Base-by-base conservation (phyloP, 2,329 filamentous ascomycete species). In the Dactylellina haptotyla region DNA sequence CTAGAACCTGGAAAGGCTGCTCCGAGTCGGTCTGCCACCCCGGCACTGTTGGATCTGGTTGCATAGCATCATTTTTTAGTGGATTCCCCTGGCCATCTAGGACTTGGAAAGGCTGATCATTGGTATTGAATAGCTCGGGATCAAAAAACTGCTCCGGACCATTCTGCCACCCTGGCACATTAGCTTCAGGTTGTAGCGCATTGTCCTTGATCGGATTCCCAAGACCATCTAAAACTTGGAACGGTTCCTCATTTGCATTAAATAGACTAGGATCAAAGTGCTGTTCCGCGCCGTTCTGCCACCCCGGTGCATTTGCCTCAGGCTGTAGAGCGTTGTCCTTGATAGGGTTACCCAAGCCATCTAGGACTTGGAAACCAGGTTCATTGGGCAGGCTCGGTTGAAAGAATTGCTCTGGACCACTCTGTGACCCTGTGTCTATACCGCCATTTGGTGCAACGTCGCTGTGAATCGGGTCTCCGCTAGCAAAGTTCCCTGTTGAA, bases 11-110 rank as follows among this genome's bases (percentile, higher is more conserved):
- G 12, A 46, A 4, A 6, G 16, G 16, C 12, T 50, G 23, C 14
- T 8, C 46, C n/a, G 46, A 25, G 8, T 4, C 39, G 50, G 23
- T 58, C 18, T 10, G 16, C 4, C 10, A 58, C 26, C n/a, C n/a
- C n/a, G n/a, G n/a, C n/a, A n/a, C n/a, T n/a, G n/a, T n/a, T n/a
- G n/a, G n/a, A n/a, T n/a, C n/a, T n/a, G n/a, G n/a, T 53, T 53
- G 48, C n/a, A 3, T 26, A 9, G 25, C 9, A 23, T 20, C 20
- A 25, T 25, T 30, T 26, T n/a, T n/a, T n/a, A 64, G 34, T 12
- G 48, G 48, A 32, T 64, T 64, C 16, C 48, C 48, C 3, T 25
- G 34, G 6, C 46, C 59, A 18, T 64, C 48, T 4, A 54, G 18
- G 9, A 54, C 20, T 18, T 53, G 34, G n/a, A 54, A 10, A 8